These are phyloP conservation scores for Persicaria maculosa DNA, from an alignment of 148 eudicot genomes.

Conservation along the genomic window DNA sequence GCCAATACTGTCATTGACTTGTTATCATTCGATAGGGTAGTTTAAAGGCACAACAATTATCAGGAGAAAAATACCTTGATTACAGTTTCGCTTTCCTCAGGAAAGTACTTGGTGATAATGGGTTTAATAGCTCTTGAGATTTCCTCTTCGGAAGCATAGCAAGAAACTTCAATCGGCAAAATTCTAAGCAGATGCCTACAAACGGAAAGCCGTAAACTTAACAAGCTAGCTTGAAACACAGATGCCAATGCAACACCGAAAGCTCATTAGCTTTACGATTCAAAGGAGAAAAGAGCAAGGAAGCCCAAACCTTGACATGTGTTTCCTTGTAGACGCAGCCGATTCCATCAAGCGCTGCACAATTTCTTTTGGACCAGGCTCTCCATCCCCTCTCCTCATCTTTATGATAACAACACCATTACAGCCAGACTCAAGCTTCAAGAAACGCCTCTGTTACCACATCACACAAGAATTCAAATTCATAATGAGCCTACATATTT, in stretches of 20 bases:
- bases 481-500: background rate
- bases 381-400: constrained; percentile 74
- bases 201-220: constrained; percentile 11
- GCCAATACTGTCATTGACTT: background rate
- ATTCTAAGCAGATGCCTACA: constrained; percentile 73
- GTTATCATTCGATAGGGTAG: background rate
- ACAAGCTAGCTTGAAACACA: background rate
- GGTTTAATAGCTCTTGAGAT: constrained; percentile 84
- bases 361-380: constrained; percentile 71
- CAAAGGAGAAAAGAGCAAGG: background rate
- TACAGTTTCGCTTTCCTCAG: constrained; percentile 52
- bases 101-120: constrained; percentile 52
- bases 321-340: constrained; percentile 67
- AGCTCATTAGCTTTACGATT: background rate
- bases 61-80: constrained; percentile 44
- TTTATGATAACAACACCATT: constrained; percentile 83
- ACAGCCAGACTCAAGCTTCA: constrained; percentile 81
- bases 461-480: constrained; percentile 4
- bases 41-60: background rate
- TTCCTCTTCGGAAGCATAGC: constrained; percentile 95
- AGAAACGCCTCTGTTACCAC: constrained; percentile 69
- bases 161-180: constrained; percentile 76
- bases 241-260: background rate
- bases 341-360: constrained; percentile 80
- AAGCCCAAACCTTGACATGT: constrained; percentile 64